A percentile compares a stretch with the other conserved stretches of the same genome.
Conservation (phyloP, 176 grass and related monocot species). For the Cenchrus purpureus region DNA sequence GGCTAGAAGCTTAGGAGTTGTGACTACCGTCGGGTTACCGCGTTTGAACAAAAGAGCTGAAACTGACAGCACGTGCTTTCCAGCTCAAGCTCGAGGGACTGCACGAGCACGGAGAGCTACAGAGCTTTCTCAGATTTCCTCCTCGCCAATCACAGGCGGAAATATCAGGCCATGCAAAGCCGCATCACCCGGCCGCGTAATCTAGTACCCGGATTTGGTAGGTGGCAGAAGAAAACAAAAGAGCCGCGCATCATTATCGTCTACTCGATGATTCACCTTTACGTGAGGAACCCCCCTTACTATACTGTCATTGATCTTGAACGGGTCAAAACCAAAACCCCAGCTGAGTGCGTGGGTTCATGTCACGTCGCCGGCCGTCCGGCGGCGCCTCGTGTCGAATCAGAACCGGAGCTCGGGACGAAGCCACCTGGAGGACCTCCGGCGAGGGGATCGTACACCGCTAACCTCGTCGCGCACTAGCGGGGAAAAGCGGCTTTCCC, state of each 20-base stretch:
- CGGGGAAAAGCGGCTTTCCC: slow-evolving; percentile 4
- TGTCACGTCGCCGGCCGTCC: background rate
- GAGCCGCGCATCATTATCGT: slow-evolving; percentile 34
- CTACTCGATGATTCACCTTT: slow-evolving; percentile 11
- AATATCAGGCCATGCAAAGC: slow-evolving; percentile 33
- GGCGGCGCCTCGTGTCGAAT: background rate
- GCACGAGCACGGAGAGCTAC: background rate
- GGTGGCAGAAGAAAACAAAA: slow-evolving; percentile 41
- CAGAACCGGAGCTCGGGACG: background rate
- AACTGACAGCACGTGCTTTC: slow-evolving; percentile 5
- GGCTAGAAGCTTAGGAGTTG: background rate
- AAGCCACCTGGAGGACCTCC: slow-evolving; percentile 34
- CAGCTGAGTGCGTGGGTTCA: background rate
- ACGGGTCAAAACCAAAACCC: slow-evolving; percentile 29
- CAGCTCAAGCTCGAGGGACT: background rate
- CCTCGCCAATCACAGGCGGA: background rate
- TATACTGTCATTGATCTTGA: slow-evolving; percentile 37
- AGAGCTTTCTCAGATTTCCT: background rate
- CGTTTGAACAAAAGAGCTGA: background rate
- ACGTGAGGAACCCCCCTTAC: slow-evolving; percentile 15
- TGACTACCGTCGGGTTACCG: background rate
- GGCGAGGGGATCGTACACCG: background rate
- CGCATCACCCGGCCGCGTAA: slow-evolving; percentile 10
- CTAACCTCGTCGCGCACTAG: slow-evolving; percentile 54
- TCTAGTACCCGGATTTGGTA: slow-evolving; percentile 35